phyloP scores from a whole-genome alignment of 768 basidiomycete species.

The Daedaleopsis nitida region DNA sequence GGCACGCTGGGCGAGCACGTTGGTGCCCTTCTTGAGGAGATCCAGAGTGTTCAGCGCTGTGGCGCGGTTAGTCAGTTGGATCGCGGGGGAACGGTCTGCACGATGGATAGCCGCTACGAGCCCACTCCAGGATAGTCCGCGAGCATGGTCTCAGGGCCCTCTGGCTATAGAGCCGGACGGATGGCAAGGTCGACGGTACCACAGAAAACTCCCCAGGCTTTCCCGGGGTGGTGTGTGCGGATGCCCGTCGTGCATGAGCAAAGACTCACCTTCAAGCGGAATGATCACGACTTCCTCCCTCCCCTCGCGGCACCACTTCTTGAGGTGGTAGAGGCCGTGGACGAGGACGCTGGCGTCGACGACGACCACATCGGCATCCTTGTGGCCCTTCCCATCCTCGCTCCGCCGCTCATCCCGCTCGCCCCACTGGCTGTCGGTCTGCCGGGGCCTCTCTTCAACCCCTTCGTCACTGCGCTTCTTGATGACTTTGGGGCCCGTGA shows the following conservation, averaged over 20 bases:
- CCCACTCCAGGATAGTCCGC: too few species aligned
- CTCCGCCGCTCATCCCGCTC: constrained; percentile 22
- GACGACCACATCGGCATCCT: constrained; percentile 75
- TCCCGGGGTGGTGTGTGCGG: too few species aligned
- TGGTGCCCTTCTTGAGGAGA: constrained; percentile 88
- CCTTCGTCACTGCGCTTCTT: constrained; percentile 20
- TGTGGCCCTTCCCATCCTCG: constrained; percentile 36
- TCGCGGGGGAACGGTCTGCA: not conserved
- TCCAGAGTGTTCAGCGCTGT: constrained; percentile 92
- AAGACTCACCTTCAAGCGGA: constrained; percentile 77
- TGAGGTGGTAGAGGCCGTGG: constrained; percentile 75
- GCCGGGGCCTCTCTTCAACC: constrained; percentile 11
- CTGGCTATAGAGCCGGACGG: too few species aligned
- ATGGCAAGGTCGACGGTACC: too few species aligned
- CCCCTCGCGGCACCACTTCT: constrained; percentile 79
- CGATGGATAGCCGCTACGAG: not conserved
- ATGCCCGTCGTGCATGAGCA: not conserved
- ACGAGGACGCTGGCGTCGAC: constrained; percentile 84
- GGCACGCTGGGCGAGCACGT: constrained; percentile 75
- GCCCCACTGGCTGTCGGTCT: constrained; percentile 15
- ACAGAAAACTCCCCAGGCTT: too few species aligned
- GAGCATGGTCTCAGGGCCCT: too few species aligned
- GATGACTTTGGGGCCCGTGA: constrained; percentile 9
- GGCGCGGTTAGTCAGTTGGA: not conserved
- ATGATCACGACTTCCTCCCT: constrained; percentile 79